Evolutionary conservation across 306 rosid species (phyloP), one percentile per base, ranked within the genome.

Genomic region (Ormosia emarginata): DNA sequence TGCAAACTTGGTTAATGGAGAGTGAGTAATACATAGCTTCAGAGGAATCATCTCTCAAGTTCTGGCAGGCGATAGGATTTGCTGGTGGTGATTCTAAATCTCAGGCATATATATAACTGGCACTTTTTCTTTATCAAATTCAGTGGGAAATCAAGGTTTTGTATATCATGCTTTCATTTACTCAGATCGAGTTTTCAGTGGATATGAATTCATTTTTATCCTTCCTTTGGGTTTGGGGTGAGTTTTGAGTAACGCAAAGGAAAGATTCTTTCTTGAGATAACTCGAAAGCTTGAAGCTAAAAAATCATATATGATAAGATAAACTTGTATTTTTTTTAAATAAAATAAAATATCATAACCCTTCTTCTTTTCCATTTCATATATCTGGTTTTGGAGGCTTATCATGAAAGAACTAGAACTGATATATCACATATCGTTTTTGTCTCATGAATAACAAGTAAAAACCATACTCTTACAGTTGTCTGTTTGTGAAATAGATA

Each of bases 1-100:
- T 53, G 77, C 74, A 75, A 79, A 11, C 77, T 78, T 72, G 72
- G 70, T 62, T 77, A 75, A 75, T 83, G 82, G 77, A 71, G 84
- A 34, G 39, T 79, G 37, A 81, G 74, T 67, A 44, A 74, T 55
- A 43, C 52, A 43, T 24, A 87, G 79, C 82, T 71, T 85, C 63
- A 72, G 77, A 66, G 17, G 56, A 63, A 53, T 79, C 67, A 18
- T 18, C 55, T 82, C 66, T 61, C 74, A 67, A 36, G 52, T 78
- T 84, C 43, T 37, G 10, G 65, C 62, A n/a, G 71, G 47, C 49
- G 30, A 41, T 24, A 49, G 78, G 47, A 29, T 66, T 73, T 73
- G 56, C 83, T 17, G 13, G 41, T 58, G 17, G 53, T 37, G 55
- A 86, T 17, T 39, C 81, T 76, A 63, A 65, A 24, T 78, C 71